Conservation (phyloP, 148 eudicot genomes). For the Dysphania ambrosioides region DNA sequence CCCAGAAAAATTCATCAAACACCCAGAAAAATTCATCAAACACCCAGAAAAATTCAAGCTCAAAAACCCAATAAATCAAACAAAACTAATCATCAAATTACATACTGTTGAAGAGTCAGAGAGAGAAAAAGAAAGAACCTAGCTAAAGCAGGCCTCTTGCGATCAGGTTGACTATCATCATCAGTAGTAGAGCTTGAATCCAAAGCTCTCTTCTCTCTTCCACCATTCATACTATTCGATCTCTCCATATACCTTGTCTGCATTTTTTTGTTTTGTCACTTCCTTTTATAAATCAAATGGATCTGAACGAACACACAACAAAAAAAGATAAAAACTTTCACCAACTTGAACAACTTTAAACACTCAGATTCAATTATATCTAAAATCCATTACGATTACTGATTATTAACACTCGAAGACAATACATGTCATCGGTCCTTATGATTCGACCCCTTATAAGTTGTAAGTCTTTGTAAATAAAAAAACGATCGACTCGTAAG, state of each 20-base stretch:
- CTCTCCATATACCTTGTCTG: slow-evolving; percentile 76
- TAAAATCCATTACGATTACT: too few species aligned
- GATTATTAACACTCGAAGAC: background rate
- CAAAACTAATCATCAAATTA: slow-evolving; percentile 2
- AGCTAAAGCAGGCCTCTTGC: slow-evolving; percentile 92
- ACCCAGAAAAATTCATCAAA: background rate
- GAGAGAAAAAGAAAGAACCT: slow-evolving; percentile 48
- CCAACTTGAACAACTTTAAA: too few species aligned
- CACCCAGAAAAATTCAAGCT: slow-evolving; percentile 13
- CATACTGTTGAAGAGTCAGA: background rate
- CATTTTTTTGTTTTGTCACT: slow-evolving; percentile 46
- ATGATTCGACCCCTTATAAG: too few species aligned
- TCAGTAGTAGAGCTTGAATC: slow-evolving; percentile 44
- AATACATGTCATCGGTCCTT: background rate
- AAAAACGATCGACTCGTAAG: too few species aligned
- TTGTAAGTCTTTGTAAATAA: too few species aligned
- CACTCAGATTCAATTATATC: slow-evolving; percentile 5
- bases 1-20: background rate
- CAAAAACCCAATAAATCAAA: slow-evolving; percentile 6
- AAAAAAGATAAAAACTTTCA: slow-evolving; percentile 28
- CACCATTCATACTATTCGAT: slow-evolving; percentile 55
- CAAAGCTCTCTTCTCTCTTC: slow-evolving; percentile 64
- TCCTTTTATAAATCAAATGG: slow-evolving; percentile 15
- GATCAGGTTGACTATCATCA: slow-evolving; percentile 68
- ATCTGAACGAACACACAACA: slow-evolving; percentile 12